Base-by-base conservation (phyloP, 1,139 yeast genomes). In the Trichomonascaceae sp. region DNA sequence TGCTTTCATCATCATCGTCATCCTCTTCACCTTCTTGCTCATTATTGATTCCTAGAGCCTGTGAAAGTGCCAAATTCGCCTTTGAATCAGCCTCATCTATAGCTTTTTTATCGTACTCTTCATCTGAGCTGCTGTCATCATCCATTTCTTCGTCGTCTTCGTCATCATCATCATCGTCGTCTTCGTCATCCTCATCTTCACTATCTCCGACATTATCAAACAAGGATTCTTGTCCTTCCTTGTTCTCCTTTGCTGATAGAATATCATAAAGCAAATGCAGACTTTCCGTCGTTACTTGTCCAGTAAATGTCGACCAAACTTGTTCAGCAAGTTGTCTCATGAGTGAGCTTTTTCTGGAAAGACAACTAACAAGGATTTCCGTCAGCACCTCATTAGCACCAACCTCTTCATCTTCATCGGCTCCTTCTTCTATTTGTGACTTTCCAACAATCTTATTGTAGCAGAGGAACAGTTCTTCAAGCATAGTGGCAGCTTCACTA, bases 321-420 rank as follows among this genome's bases (percentile, higher is more conserved):
- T 83, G 77, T 57, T 79, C 76, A 17, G 90, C 83, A 50, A 90
- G 74, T 65, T 82, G 87, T 63, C 89, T 85, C 71, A 87, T 74
- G 57, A 90, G 72, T 0, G 83, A 72, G 7, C 90, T 84, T 63
- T 84, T 84, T 63, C 89, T 84, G 2, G 96, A 81, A 41, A 88
- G 71, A 59, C 89, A 83, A 17, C 91, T 83, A 49, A 93, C 73
- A 51, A 91, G 73, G 48, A 93, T 83, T 66, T 93, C 98, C 10
- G 95, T 82, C 59, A 93, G 75, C 2, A 87, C 84, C 43, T 83
- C 76, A 15, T 82, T 70, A 0, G 84, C 75, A 55, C 78, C 77
- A 15, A 69, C 66, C 7, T 69, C 75, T 0, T 65, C 66, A 10
- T 66, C 67, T 22, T 60, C 66, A 49, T 62, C 66, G 2, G 63